These are phyloP conservation scores for Potentilla sterilis DNA, from an alignment of 306 rosid genomes.

Conservation along the genomic window DNA sequence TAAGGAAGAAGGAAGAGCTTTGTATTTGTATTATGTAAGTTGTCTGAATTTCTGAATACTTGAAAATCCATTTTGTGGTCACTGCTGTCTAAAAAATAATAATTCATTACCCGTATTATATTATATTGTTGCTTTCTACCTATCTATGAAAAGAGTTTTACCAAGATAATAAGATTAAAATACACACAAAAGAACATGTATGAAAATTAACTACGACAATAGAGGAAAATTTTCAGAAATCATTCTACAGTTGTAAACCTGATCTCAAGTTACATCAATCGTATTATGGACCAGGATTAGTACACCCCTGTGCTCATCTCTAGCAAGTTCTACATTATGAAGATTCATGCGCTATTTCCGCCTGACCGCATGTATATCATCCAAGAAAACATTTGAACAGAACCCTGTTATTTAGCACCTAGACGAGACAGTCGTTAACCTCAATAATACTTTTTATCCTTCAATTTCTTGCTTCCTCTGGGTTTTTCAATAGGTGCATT, in stretches of 20 bases:
- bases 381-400: neutral
- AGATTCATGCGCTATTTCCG: neutral
- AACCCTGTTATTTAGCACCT: neutral
- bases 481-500: constrained; percentile 68
- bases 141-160: neutral
- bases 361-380: neutral
- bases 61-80: too few relatives aligned
- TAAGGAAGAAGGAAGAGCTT: neutral
- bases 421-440: neutral
- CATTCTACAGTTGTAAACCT: neutral
- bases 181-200: neutral
- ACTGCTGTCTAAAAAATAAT: neutral
- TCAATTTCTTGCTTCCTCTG: constrained; percentile 91
- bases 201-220: neutral
- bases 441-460: constrained; percentile 79
- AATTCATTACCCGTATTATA: too few relatives aligned
- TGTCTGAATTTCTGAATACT: neutral
- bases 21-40: neutral
- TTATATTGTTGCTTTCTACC: neutral
- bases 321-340: neutral
- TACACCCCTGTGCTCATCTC: neutral
- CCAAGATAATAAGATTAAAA: neutral
- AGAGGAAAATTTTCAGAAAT: neutral
- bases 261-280: neutral
- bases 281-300: neutral